Conservation (phyloP, 2,329 filamentous ascomycete species). For the Colletotrichum aenigma region DNA sequence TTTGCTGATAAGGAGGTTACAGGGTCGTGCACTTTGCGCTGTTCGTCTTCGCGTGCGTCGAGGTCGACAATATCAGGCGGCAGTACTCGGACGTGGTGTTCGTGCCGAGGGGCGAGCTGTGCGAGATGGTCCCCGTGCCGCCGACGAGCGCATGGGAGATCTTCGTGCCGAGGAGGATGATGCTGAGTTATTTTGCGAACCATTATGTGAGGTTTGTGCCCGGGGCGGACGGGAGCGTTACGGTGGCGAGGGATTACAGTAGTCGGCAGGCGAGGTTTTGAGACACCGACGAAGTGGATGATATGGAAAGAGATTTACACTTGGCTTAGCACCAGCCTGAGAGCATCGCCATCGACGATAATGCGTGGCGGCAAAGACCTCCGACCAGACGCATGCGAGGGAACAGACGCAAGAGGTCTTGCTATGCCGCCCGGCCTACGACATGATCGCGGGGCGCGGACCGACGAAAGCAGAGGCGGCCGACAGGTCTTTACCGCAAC, state of each 20-base stretch:
- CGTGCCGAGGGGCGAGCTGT: constrained; percentile 7
- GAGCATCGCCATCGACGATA: neutral
- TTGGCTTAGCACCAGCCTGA: neutral
- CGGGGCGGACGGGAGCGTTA: constrained; percentile 16
- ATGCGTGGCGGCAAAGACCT: rapidly evolving
- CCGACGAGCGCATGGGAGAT: constrained; percentile 18
- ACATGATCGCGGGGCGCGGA: neutral
- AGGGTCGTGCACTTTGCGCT: constrained; percentile 19
- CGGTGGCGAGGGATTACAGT: constrained; percentile 16
- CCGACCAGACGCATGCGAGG: neutral
- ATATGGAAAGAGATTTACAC: neutral
- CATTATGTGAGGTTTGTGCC: constrained; percentile 21
- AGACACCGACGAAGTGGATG: neutral
- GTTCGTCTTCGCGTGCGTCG: constrained; percentile 19
- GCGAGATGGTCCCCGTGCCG: constrained; percentile 14
- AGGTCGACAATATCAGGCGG: constrained; percentile 9
- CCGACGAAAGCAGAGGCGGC: neutral
- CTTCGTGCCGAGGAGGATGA: constrained; percentile 7
- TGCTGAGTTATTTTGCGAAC: constrained; percentile 17
- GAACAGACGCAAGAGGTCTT: neutral
- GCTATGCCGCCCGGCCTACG: neutral
- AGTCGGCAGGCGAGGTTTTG: constrained; percentile 18
- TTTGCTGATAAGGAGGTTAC: neutral
- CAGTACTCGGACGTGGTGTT: constrained; percentile 18
- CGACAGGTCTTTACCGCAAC: too few relatives aligned